Conservation (phyloP, 2,329 filamentous ascomycete genomes). For the Penicillium sclerotigenum region DNA sequence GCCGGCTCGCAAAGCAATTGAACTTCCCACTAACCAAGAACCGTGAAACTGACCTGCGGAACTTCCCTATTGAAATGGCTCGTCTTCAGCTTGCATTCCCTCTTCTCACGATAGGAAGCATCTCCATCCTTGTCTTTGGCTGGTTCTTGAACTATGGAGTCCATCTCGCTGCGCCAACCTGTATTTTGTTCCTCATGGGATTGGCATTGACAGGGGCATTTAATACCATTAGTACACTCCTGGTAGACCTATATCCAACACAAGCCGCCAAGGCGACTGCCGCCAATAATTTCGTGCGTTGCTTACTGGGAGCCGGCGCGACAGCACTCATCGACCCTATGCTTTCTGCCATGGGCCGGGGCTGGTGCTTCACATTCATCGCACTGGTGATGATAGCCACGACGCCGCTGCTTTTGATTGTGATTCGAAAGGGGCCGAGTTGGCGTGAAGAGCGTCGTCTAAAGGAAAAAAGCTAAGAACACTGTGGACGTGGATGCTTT, state of each 20-base stretch:
- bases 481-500: neutral
- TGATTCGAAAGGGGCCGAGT: constrained; percentile 40
- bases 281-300: constrained; percentile 45
- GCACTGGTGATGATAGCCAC: constrained; percentile 39
- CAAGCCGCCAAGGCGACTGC: constrained; percentile 44
- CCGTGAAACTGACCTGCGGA: constrained; percentile 35
- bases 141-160: constrained; percentile 40
- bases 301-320: constrained; percentile 44
- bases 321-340: constrained; percentile 46
- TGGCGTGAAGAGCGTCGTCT: constrained; percentile 45
- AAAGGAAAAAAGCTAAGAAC: constrained; percentile 24
- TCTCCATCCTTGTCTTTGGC: constrained; percentile 40
- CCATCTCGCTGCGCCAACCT: constrained; percentile 36
- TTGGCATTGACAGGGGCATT: constrained; percentile 42
- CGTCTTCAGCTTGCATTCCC: constrained; percentile 43
- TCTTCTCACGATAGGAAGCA: constrained; percentile 31
- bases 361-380: constrained; percentile 42
- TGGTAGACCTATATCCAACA: constrained; percentile 46
- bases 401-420: constrained; percentile 42
- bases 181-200: constrained; percentile 41
- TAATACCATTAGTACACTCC: constrained; percentile 47
- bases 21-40: constrained; percentile 35
- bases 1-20: constrained; percentile 31
- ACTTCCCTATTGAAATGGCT: constrained; percentile 46
- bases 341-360: constrained; percentile 31